Evolutionary conservation across 2,329 filamentous ascomycete genomes (phyloP), one percentile per base, ranked within the genome.

Genomic region (Penicillium oxalicum): DNA sequence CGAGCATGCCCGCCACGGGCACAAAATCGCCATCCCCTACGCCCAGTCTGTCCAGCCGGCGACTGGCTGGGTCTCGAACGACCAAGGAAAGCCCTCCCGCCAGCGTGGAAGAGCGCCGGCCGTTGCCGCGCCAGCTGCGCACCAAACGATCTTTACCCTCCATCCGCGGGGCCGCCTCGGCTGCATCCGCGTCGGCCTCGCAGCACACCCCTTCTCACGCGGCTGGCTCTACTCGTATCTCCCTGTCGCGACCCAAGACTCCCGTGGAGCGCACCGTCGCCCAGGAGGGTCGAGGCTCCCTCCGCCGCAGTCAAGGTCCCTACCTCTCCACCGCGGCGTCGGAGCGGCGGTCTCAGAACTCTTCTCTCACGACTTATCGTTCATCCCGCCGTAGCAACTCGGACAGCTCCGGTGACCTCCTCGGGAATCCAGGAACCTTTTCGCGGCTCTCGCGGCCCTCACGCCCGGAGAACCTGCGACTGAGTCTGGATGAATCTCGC

Each of bases 361-460:
- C 86, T 54, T 80, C 80, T 42, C 77, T 87, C 37, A 95, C 90
- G 70, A 76, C 72, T 40, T 77, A 83, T 27, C 83, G 88, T 32
- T 76, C 81, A 34, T 84, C 91, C 63, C 82, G 89, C 40, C 87
- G 91, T 39, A 84, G 89, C 61, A 88, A 94, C 60, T 95, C 89
- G 7, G 89, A 95, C 60, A 79, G 81, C 57, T 81, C 70, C 36
- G 68, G 64, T 45, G 80, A 81, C 51, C 77, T 65, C 29, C 64
- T 68, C 34, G 59, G 58, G 50, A 58, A 63, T 64, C 58, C 75
- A 64, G 57, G 71, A 58, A 61, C 73, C 32, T 54, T 66, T 29
- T 69, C 70, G 48, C 69, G 71, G 36, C 55, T 70, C n/a, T 66
- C 70, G 18, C 65, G 67, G 35, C 57, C 66, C 13, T 64, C 68